Conservation (phyloP, 352 stramenopile genomes). For the Pythium plurisporium region DNA sequence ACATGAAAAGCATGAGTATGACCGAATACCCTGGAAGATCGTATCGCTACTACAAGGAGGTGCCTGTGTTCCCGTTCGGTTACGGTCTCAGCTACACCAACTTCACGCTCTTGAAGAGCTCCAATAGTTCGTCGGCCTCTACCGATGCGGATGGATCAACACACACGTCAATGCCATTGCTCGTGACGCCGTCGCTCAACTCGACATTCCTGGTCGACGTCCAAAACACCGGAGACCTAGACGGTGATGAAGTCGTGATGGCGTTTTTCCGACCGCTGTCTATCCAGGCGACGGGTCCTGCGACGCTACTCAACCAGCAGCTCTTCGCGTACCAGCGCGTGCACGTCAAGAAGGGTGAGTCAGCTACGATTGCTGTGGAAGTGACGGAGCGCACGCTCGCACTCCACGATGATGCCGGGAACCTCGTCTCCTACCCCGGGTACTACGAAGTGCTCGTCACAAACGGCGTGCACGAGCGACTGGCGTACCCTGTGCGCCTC, state of each 20-base stretch:
- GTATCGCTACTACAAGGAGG: slow-evolving; percentile 90
- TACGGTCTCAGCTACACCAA: slow-evolving; percentile 89
- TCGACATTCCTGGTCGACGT: slow-evolving; percentile 47
- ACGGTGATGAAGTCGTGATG: slow-evolving; percentile 72
- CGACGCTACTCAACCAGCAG: slow-evolving; percentile 67
- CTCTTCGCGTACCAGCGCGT: slow-evolving; percentile 67
- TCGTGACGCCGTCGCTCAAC: slow-evolving; percentile 35
- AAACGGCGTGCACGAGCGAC: slow-evolving; percentile 61
- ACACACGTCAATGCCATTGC: slow-evolving; percentile 7
- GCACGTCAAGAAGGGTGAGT: slow-evolving; percentile 34
- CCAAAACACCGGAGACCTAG: slow-evolving; percentile 48
- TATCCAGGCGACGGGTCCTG: slow-evolving; percentile 49
- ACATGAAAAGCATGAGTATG: slow-evolving; percentile 91
- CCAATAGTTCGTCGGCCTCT: slow-evolving; percentile 7
- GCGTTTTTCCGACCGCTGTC: slow-evolving; percentile 70
- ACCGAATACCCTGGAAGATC: slow-evolving; percentile 82
- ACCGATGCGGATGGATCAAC: not conserved
- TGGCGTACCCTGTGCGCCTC: slow-evolving; percentile 63
- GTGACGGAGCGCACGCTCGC: slow-evolving; percentile 46
- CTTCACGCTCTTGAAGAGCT: slow-evolving; percentile 41
- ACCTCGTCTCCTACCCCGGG: slow-evolving; percentile 49
- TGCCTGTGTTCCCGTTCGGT: slow-evolving; percentile 87
- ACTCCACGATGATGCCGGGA: slow-evolving; percentile 51
- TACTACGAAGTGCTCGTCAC: slow-evolving; percentile 76
- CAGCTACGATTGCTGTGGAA: slow-evolving; percentile 34